These are phyloP conservation scores for Amylocystis lapponica DNA, from an alignment of 768 basidiomycete species.

Conservation along the genomic window DNA sequence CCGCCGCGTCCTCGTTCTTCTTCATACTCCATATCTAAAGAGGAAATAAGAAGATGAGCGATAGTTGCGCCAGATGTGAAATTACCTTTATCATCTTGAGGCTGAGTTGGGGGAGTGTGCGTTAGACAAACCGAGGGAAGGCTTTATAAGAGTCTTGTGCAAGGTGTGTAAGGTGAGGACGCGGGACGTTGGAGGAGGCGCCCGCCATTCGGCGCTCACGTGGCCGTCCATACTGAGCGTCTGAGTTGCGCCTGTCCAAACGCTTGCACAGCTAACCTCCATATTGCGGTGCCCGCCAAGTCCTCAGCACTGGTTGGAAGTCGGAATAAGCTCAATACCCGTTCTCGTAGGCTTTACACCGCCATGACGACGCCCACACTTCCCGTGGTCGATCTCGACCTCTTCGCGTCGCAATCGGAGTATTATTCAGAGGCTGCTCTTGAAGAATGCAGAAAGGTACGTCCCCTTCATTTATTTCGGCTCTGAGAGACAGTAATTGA, in stretches of 20 bases:
- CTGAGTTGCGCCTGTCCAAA: too few species aligned
- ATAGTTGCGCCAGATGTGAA: conserved; percentile 1
- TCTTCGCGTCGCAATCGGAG: conserved; percentile 47
- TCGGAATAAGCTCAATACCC: too few species aligned
- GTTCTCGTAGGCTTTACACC: not conserved
- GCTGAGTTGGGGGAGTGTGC: not conserved
- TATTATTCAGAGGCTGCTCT: conserved; percentile 43
- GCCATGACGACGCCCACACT: conserved; percentile 42
- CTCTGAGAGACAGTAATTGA: not conserved
- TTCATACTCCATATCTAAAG: conserved; percentile 97
- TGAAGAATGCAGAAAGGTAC: conserved; percentile 64
- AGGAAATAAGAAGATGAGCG: not conserved
- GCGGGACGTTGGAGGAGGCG: too few species aligned
- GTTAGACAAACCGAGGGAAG: too few species aligned
- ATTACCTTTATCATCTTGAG: conserved; percentile 14
- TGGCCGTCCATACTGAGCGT: too few species aligned
- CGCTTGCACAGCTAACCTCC: not conserved
- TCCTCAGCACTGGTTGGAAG: not conserved
- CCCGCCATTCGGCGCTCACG: too few species aligned
- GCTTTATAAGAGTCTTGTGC: not conserved
- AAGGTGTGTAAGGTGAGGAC: too few species aligned
- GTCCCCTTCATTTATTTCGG: not conserved
- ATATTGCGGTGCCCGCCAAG: not conserved
- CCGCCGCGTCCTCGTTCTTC: conserved; percentile 96
- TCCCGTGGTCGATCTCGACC: conserved; percentile 73